Evolutionary conservation across 768 basidiomycete genomes (phyloP).

Genomic region (Cubamyces lactineus): DNA sequence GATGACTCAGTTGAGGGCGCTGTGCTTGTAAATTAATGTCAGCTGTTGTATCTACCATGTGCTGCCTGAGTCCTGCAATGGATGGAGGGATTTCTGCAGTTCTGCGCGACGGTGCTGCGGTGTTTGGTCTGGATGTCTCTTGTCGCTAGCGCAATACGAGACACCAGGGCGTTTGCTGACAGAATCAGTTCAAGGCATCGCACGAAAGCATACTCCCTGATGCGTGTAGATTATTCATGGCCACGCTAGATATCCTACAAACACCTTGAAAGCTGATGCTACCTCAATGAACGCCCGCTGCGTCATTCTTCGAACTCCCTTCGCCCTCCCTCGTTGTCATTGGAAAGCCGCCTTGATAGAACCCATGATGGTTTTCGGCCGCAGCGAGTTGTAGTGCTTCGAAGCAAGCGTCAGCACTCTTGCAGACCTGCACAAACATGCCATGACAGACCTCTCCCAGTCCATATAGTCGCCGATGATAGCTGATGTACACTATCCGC

Average conservation of each 20-base stretch:
- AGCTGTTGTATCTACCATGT: constrained; percentile 14
- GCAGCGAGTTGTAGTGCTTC: constrained; percentile 88
- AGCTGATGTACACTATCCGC: constrained; percentile 72
- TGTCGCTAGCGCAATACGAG: too few species aligned
- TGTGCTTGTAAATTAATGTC: constrained; percentile 21
- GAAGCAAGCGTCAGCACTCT: constrained; percentile 9
- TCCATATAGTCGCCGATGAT: constrained; percentile 93
- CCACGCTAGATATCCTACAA: too few species aligned
- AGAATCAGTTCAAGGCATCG: background rate
- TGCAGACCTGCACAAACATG: background rate
- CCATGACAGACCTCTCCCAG: constrained; percentile 80
- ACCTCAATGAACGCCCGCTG: too few species aligned
- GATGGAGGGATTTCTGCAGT: too few species aligned
- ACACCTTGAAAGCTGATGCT: too few species aligned
- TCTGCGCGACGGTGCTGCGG: background rate
- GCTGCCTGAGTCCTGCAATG: background rate
- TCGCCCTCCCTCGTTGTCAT: background rate
- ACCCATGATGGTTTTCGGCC: constrained; percentile 47
- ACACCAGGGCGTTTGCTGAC: background rate
- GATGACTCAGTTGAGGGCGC: background rate
- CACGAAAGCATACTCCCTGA: background rate
- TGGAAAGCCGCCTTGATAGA: constrained; percentile 29
- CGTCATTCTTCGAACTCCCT: background rate
- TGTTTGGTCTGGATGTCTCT: background rate
- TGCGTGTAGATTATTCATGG: background rate